Conservation (phyloP, 176 grass and related monocot species). For the Carex cristatella region DNA sequence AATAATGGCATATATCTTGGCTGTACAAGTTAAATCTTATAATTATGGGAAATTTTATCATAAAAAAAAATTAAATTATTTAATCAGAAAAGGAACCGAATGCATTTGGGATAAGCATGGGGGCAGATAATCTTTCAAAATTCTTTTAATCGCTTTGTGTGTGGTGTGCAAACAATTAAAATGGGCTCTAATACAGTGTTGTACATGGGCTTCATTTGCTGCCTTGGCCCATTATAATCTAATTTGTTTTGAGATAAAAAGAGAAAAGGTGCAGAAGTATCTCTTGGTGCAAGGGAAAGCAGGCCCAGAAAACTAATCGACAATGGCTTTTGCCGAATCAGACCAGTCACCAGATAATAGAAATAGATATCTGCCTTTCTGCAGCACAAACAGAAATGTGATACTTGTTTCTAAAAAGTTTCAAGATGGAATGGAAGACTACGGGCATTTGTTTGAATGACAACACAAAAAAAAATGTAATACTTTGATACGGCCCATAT, state of each 20-base stretch:
- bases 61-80: background rate
- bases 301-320: too few species aligned
- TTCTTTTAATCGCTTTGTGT: background rate
- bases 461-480: too few species aligned
- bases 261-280: background rate
- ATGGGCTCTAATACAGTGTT: background rate
- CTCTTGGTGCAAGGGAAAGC: too few species aligned
- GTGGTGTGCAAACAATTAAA: background rate
- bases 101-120: background rate
- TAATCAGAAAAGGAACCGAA: background rate
- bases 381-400: too few species aligned
- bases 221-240: background rate
- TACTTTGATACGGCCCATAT: too few species aligned
- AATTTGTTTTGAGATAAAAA: background rate
- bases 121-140: background rate
- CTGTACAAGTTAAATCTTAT: background rate
- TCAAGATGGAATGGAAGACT: too few species aligned
- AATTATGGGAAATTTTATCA: background rate
- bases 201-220: background rate
- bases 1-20: background rate
- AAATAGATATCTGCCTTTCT: too few species aligned
- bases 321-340: too few species aligned
- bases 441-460: too few species aligned
- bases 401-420: too few species aligned
- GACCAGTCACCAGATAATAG: too few species aligned